Evolutionary conservation across 352 stramenopile species (phyloP).

Genomic region (Phytophthora meadii): DNA sequence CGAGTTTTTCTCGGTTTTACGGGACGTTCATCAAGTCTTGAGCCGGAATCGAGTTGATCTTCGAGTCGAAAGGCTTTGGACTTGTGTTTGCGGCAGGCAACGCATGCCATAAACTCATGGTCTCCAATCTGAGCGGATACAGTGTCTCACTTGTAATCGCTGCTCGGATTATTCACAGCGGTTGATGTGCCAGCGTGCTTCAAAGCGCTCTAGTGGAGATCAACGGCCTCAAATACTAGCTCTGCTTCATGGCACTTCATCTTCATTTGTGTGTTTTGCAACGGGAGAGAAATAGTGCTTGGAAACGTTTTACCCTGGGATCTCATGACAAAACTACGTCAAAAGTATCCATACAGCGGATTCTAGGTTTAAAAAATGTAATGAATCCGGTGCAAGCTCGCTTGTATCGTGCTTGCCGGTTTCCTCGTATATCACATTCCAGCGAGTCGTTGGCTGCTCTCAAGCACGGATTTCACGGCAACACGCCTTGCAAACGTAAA

Average conservation of each 20-base stretch:
- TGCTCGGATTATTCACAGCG: background rate
- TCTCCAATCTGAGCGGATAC: constrained; percentile 6
- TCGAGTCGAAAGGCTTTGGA: too few species aligned
- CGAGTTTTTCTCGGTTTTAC: constrained; percentile 2
- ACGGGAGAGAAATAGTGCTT: constrained; percentile 9
- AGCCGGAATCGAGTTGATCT: too few species aligned
- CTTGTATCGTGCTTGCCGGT: too few species aligned
- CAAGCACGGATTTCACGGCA: too few species aligned
- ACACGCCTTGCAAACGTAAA: too few species aligned
- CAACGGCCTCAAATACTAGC: too few species aligned
- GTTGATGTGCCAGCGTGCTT: constrained; percentile 1
- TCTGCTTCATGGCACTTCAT: background rate
- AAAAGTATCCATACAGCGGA: background rate
- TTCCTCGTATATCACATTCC: too few species aligned
- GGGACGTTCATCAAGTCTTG: background rate
- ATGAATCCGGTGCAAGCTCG: too few species aligned
- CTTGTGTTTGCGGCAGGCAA: constrained; percentile 16
- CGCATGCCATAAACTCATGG: constrained; percentile 20
- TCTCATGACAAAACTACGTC: constrained; percentile 8
- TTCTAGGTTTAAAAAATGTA: background rate
- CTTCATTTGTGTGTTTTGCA: background rate
- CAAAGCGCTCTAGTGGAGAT: background rate
- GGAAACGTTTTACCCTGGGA: constrained; percentile 5
- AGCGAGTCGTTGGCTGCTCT: too few species aligned
- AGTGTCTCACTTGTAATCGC: constrained; percentile 17